A percentile compares a stretch with the other conserved stretches of the same genome.
Evolutionary conservation across 2,329 filamentous ascomycete species (phyloP).

Genomic region (Xylariaceae sp.): DNA sequence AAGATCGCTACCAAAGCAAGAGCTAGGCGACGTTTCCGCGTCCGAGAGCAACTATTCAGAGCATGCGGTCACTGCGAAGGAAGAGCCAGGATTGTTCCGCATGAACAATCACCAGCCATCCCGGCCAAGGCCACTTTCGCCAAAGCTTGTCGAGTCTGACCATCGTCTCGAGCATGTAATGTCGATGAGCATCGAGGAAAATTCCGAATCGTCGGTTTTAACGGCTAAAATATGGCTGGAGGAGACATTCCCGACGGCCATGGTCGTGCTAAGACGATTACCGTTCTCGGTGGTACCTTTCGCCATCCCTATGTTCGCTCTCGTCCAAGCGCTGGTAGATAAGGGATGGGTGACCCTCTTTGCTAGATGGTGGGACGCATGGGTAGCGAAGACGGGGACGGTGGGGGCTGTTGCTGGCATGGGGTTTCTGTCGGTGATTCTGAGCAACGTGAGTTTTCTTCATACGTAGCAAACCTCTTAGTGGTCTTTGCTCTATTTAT

Average conservation of each 20-base stretch:
- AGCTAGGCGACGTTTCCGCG: no score
- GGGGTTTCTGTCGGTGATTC: neutral
- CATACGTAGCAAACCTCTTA: neutral
- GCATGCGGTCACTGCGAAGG: no score
- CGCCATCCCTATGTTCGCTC: neutral
- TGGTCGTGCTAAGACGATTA: neutral
- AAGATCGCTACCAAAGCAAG: no score
- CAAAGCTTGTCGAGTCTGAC: neutral
- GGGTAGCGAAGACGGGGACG: neutral
- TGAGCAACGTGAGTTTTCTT: constrained; percentile 1
- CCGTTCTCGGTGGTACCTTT: constrained; percentile 2
- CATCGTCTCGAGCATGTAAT: no score
- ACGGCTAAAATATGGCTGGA: neutral
- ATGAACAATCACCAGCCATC: neutral
- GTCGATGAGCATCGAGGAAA: neutral
- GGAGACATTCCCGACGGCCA: neutral
- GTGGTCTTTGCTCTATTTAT: neutral
- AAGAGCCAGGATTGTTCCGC: neutral
- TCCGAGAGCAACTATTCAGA: no score
- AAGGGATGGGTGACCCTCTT: constrained; percentile 1
- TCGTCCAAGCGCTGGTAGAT: neutral
- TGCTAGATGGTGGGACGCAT: neutral
- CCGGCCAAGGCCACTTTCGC: neutral
- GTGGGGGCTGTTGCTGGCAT: neutral
- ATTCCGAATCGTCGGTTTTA: neutral